Evolutionary conservation across 108 stramenopile species (phyloP).

Genomic region (Nannochloropsis salina): DNA sequence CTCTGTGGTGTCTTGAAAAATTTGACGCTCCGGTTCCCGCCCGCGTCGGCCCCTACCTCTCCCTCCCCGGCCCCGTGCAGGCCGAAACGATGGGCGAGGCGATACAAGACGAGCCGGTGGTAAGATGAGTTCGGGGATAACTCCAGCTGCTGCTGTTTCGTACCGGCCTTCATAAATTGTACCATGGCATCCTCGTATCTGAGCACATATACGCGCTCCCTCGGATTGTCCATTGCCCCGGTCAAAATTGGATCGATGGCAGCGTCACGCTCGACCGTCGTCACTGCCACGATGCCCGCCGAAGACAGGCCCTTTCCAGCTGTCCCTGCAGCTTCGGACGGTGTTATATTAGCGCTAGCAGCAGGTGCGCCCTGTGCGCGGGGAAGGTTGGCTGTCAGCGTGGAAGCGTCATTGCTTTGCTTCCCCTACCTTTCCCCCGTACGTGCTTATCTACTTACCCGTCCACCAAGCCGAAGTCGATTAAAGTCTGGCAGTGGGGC

Average conservation of each 20-base stretch:
- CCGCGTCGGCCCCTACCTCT: constrained; percentile 46
- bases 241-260: constrained; percentile 69
- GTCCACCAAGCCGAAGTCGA: background rate
- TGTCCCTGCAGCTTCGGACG: background rate
- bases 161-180: constrained; percentile 64
- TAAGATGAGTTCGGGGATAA: constrained; percentile 57
- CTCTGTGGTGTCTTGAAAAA: constrained; percentile 55
- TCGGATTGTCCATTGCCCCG: constrained; percentile 64
- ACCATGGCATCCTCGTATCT: constrained; percentile 68
- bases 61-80: constrained; percentile 46
- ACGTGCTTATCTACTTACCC: background rate
- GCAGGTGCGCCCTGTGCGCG: background rate
- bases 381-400: background rate
- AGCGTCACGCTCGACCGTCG: constrained; percentile 20
- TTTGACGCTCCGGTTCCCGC: constrained; percentile 42
- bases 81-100: constrained; percentile 75
- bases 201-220: constrained; percentile 69
- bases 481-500: constrained; percentile 3
- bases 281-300: background rate
- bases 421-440: background rate
- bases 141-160: constrained; percentile 38
- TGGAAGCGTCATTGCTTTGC: background rate
- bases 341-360: background rate
- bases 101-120: constrained; percentile 75
- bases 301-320: background rate